Evolutionary conservation across 1,139 yeast species (phyloP), one percentile per base, ranked within the genome.

Genomic region (Candida sp.): DNA sequence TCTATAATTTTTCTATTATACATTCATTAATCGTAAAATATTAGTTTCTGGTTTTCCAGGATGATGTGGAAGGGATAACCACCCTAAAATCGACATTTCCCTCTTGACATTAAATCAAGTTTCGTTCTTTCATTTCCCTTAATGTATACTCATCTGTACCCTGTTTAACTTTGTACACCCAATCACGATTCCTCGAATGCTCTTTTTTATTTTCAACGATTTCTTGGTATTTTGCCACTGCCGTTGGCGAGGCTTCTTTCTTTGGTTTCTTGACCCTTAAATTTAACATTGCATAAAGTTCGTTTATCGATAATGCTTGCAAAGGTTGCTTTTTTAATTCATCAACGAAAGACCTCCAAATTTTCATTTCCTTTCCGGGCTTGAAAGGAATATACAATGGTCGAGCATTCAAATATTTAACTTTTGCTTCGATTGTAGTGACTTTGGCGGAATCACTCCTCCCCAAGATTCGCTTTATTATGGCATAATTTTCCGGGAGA

Each of bases 401-500:
- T 25, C 38, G 36, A 4, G 42, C 22, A 33, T 50, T 52, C 6
- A 44, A 35, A 33, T 50, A 51, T 5, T 56, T 45, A 4, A 55
- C 47, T 30, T 45, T 48, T 1, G 64, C 66, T 45, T 62, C 68
- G 21, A 62, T 43, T 5, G 45, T 43, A 19, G 44, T 51, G 27
- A 63, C 38, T 7, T 35, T 43, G 6, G n/a, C 7, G 11, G 6
- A 7, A 11, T 11, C 19, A 9, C 45, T 38, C 5, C 21, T 29
- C 1, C 61, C 56, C 4, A 61, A 53, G 2, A 66, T 45, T 38
- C 65, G 47, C 34, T 63, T 50, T 38, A 66, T 40, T 5, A 66
- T 66, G 39, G 60, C 58, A 49, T 61, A 63, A 45, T 58, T 54
- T 42, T 68, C 73, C 1, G 66, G 56, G 5, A 54, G 21, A 2